phyloP scores from a whole-genome alignment of 2,329 filamentous ascomycete genomes.

The Byssochlamys sp. region DNA sequence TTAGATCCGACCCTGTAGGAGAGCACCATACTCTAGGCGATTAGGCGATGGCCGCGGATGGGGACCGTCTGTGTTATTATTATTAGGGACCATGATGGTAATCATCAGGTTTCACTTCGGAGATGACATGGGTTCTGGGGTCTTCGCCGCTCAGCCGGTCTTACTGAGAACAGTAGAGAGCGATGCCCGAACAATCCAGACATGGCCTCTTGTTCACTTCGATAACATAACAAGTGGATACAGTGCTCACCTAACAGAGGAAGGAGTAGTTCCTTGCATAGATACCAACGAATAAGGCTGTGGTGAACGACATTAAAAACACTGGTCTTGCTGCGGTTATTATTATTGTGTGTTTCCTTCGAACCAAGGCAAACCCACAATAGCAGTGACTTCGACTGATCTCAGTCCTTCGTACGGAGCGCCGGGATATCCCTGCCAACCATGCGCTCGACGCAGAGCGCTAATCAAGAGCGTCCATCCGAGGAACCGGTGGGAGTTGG shows the following conservation, averaged over 20 bases:
- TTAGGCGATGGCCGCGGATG: not conserved
- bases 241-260: not conserved
- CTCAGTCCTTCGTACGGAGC: not conserved
- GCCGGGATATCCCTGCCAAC: not conserved
- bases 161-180: not conserved
- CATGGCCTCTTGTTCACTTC: not conserved
- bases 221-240: not conserved
- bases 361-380: not conserved
- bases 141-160: not conserved
- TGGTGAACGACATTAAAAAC: not conserved
- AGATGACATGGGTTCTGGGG: not conserved
- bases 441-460: slow-evolving; percentile 1
- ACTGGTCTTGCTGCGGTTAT: not conserved
- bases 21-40: not conserved
- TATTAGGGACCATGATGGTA: not conserved
- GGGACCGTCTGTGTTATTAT: not conserved
- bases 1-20: not conserved
- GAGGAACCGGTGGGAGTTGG: slow-evolving; percentile 1
- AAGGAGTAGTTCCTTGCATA: not conserved
- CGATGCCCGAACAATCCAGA: not conserved
- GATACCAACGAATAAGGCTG: not conserved
- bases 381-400: not conserved
- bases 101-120: not conserved
- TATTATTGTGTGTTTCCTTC: not conserved
- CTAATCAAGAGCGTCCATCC: not conserved